Percentiles rank a stretch among this genome's conserved stretches.
Conservation (phyloP, 2,329 filamentous ascomycete genomes). For the Beauveria sp. region DNA sequence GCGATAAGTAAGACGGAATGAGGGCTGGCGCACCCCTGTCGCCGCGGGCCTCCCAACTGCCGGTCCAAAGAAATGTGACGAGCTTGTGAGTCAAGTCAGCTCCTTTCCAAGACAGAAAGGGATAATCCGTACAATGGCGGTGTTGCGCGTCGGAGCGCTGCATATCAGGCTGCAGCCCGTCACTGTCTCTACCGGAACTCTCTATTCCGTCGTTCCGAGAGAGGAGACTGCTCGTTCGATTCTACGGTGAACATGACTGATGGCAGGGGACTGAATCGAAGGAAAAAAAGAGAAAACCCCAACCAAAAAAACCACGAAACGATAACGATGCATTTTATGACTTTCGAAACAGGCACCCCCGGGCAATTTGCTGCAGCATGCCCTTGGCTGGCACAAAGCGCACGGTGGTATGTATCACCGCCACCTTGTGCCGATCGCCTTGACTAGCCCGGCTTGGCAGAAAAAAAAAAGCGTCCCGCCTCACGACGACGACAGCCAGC, state of each 20-base stretch:
- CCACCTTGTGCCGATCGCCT: not conserved
- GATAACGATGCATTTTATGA: not conserved
- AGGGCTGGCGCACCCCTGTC: not conserved
- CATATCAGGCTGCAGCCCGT: not conserved
- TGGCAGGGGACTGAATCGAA: not conserved
- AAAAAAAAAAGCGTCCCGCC: slow-evolving; percentile 2
- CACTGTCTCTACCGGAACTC: not conserved
- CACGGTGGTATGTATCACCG: too few species aligned
- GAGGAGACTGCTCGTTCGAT: not conserved
- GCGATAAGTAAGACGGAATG: not conserved
- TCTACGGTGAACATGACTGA: too few species aligned
- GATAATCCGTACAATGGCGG: not conserved
- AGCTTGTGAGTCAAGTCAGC: not conserved
- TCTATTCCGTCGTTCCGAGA: not conserved
- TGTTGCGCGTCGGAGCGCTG: not conserved
- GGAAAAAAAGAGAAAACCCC: not conserved
- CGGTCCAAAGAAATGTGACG: not conserved
- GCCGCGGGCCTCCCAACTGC: not conserved
- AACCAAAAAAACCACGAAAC: not conserved
- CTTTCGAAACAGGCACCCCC: not conserved
- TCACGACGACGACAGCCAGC: not conserved
- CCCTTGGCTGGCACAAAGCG: not conserved
- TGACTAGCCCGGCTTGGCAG: not conserved
- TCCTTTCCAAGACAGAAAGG: too few species aligned
- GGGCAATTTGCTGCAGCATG: not conserved